Base-by-base conservation (phyloP, 495 filamentous ascomycete genomes). In the Penicillium simplicissimum region DNA sequence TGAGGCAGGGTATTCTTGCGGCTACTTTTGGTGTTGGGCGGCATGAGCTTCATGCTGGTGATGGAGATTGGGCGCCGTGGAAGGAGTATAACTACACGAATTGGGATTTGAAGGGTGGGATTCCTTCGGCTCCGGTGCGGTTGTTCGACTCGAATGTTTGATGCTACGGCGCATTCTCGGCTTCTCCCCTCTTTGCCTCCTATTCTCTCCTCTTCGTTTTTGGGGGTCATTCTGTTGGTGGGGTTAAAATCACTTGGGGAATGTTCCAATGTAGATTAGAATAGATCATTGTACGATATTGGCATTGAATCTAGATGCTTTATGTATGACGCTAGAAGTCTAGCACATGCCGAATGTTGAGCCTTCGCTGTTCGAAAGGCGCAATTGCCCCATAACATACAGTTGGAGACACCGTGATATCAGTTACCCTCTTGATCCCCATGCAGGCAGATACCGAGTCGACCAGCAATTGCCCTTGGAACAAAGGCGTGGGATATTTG, bases 1-100 rank as follows among this genome's bases (percentile, higher is more conserved):
- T 90, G 34, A 69, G 69, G 25, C 76, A 79, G 65, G 79, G 63
- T 15, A 72, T 76, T 58, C 31, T 81, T 23, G 73, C 79, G 23
- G 63, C 73, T 17, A 60, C 69, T 0, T 73, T 67, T 57, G 75
- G 78, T 0, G 63, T 74, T 28, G 76, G 75, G 13, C 64, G 64
- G 8, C 35, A 66, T 62, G 74, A 70, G 38, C 56, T 84, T 38
- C 57, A 57, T 1, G 62, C 69, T 47, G 66, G 52, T 28, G n/a
- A 33, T 15, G 25, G 43, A 35, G 14, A 38, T 33, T 61, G 60
- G 42, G 51, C 40, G 13, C 62, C 67, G 5, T 75, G 70, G 72
- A 57, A 10, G 31, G 38, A 53, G 15, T 70, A 49, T 31, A 49
- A 66, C 49, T 64, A 61, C 14, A 33, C 38, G 11, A 33, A 65